Percentiles rank a stretch among this genome's conserved stretches.
Conservation (phyloP, 768 basidiomycete genomes). For the Phylloporus rhodoxanthus region DNA sequence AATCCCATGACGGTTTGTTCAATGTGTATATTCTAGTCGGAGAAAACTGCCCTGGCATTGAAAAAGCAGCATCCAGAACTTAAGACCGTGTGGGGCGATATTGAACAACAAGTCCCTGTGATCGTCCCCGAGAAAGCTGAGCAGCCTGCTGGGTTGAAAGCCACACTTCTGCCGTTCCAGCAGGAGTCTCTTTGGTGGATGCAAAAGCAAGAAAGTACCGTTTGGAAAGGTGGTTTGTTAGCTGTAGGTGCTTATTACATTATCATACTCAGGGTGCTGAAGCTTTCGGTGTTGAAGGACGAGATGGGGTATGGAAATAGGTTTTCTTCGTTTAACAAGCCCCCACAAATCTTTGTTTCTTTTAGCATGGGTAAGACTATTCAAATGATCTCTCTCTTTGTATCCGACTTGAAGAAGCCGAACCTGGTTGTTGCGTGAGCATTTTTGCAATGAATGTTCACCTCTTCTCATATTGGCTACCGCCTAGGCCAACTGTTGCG, state of each 20-base stretch:
- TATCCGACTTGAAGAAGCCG: constrained; percentile 70
- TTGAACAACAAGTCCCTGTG: constrained; percentile 57
- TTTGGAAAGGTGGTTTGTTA: constrained; percentile 89
- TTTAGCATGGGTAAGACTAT: constrained; percentile 91
- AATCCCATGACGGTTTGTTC: constrained; percentile 2
- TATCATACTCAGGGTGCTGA: constrained; percentile 5
- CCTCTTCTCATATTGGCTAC: background rate
- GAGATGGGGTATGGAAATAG: constrained; percentile 74
- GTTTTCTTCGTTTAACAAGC: background rate
- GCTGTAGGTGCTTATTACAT: constrained; percentile 49
- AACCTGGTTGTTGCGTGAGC: constrained; percentile 89
- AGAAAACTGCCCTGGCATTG: constrained; percentile 60
- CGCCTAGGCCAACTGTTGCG: constrained; percentile 43
- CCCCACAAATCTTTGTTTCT: constrained; percentile 9
- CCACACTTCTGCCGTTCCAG: constrained; percentile 89
- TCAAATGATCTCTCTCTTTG: constrained; percentile 87
- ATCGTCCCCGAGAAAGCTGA: constrained; percentile 62
- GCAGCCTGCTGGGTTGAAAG: constrained; percentile 80
- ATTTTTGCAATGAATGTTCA: background rate
- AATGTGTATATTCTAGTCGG: constrained; percentile 46
- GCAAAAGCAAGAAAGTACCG: constrained; percentile 81
- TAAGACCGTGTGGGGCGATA: constrained; percentile 79
- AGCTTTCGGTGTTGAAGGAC: constrained; percentile 41
- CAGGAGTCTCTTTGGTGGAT: constrained; percentile 95
- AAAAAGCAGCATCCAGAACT: constrained; percentile 75